Percentiles rank a stretch among this genome's conserved stretches.
These are phyloP conservation scores for Suillus subluteus DNA, from an alignment of 768 basidiomycete species.

Conservation along the genomic window DNA sequence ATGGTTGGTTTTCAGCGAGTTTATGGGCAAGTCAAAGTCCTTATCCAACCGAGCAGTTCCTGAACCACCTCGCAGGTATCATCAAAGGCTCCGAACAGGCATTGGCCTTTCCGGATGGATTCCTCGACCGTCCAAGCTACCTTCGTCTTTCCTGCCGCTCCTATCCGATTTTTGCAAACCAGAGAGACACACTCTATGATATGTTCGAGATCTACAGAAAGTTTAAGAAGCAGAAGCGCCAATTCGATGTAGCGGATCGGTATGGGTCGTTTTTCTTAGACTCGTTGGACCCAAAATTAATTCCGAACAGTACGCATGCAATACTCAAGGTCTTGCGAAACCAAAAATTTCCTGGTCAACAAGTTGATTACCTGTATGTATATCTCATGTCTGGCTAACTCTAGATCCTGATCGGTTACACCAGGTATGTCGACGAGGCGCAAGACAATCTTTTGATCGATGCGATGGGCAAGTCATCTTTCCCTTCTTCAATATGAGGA, in stretches of 20 bases:
- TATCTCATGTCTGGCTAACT: not conserved
- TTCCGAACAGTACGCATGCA: constrained; percentile 47
- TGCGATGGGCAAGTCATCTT: constrained; percentile 46
- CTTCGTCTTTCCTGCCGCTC: constrained; percentile 50
- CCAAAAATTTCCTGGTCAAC: constrained; percentile 33
- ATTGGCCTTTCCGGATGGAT: constrained; percentile 35
- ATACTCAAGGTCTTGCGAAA: constrained; percentile 42
- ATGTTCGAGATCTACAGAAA: constrained; percentile 57
- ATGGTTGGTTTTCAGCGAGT: constrained; percentile 62
- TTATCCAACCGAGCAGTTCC: not conserved
- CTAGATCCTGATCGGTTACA: constrained; percentile 7
- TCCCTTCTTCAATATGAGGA: not conserved
- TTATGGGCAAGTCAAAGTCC: constrained; percentile 53
- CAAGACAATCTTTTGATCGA: constrained; percentile 77
- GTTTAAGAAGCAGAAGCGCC: constrained; percentile 43
- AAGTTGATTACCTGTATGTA: constrained; percentile 59
- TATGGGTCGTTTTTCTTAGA: constrained; percentile 21
- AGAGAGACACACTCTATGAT: constrained; percentile 51
- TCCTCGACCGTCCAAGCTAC: constrained; percentile 50
- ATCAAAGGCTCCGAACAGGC: constrained; percentile 69
- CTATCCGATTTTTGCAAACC: constrained; percentile 57
- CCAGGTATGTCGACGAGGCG: constrained; percentile 73
- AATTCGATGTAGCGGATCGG: constrained; percentile 66
- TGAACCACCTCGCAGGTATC: constrained; percentile 42
- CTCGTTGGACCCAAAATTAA: constrained; percentile 1